Percentiles rank a stretch among this genome's conserved stretches.
phyloP scores from a whole-genome alignment of 1,284 basidiomycete species.

The Leccinum pachyderme region DNA sequence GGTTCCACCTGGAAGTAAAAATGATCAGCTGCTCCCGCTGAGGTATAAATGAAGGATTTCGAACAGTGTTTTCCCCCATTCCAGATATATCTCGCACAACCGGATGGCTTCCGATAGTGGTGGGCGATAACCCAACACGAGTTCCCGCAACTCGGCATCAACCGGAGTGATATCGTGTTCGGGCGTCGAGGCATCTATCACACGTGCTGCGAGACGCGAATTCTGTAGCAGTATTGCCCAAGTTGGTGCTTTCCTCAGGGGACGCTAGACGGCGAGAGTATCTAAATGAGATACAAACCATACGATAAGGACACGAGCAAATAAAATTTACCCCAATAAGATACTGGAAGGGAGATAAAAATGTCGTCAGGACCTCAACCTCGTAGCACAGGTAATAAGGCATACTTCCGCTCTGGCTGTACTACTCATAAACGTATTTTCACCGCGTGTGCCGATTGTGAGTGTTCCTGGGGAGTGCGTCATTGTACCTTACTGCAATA shows the following conservation, averaged over 20 bases:
- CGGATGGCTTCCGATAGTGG: conserved; percentile 51
- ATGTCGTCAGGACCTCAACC: conserved; percentile 2
- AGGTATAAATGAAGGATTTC: conserved; percentile 6
- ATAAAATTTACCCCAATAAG: conserved; percentile 45
- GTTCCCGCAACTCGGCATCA: conserved; percentile 35
- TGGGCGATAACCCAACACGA: conserved; percentile 47
- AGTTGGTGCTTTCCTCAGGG: conserved; percentile 19
- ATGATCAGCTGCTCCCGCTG: conserved; percentile 6
- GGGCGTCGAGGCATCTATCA: conserved; percentile 31
- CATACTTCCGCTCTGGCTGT: conserved; percentile 64
- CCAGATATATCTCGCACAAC: conserved; percentile 55
- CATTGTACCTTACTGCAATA: neutral
- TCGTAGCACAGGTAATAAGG: neutral
- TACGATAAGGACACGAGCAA: conserved; percentile 3
- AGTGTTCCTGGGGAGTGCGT: conserved; percentile 48
- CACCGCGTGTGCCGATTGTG: conserved; percentile 52
- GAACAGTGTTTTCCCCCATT: conserved; percentile 52
- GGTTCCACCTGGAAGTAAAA: conserved; percentile 33
- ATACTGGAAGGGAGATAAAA: conserved; percentile 37
- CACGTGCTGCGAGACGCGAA: conserved; percentile 35
- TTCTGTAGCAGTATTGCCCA: conserved; percentile 18
- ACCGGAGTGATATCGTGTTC: conserved; percentile 33
- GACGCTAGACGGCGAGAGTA: conserved; percentile 9
- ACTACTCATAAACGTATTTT: conserved; percentile 56
- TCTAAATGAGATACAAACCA: conserved; percentile 1